phyloP scores from a whole-genome alignment of 345 rosid genomes.

The Zanthoxylum bungeanum region DNA sequence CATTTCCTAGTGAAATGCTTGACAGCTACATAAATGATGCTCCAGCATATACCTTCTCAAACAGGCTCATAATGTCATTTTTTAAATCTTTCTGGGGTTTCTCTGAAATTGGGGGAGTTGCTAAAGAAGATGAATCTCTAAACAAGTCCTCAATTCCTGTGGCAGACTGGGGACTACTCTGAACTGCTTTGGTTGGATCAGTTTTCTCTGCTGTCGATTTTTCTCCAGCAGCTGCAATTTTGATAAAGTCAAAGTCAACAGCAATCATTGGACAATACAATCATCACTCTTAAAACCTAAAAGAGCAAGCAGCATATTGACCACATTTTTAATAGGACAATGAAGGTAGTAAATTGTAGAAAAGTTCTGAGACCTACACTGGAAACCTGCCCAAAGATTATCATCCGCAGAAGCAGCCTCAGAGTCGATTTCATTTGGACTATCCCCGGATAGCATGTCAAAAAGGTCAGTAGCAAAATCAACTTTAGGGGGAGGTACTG shows the following conservation, averaged over 20 bases:
- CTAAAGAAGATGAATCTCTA: slow-evolving; percentile 46
- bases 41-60: slow-evolving; percentile 73
- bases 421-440: slow-evolving; percentile 52
- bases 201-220: slow-evolving; percentile 46
- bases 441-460: slow-evolving; percentile 80
- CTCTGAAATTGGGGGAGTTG: slow-evolving; percentile 38
- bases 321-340: background rate
- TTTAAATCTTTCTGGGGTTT: slow-evolving; percentile 78
- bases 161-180: slow-evolving; percentile 42
- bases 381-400: slow-evolving; percentile 92
- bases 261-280: slow-evolving; percentile 5
- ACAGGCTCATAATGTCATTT: slow-evolving; percentile 94
- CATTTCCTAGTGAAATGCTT: background rate
- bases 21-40: slow-evolving; percentile 1
- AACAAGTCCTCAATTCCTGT: slow-evolving; percentile 82
- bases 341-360: background rate
- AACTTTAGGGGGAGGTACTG: slow-evolving; percentile 59
- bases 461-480: slow-evolving; percentile 87
- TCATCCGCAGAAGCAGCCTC: slow-evolving; percentile 69
- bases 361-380: slow-evolving; percentile 47
- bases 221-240: slow-evolving; percentile 61
- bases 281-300: slow-evolving; percentile 2
- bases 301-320: slow-evolving; percentile 14
- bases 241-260: slow-evolving; percentile 14
- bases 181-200: slow-evolving; percentile 44